A percentile compares a stretch with the other conserved stretches of the same genome.
Evolutionary conservation across 768 basidiomycete genomes (phyloP).

Genomic region (Pseudohyphozyma bogoriensis): DNA sequence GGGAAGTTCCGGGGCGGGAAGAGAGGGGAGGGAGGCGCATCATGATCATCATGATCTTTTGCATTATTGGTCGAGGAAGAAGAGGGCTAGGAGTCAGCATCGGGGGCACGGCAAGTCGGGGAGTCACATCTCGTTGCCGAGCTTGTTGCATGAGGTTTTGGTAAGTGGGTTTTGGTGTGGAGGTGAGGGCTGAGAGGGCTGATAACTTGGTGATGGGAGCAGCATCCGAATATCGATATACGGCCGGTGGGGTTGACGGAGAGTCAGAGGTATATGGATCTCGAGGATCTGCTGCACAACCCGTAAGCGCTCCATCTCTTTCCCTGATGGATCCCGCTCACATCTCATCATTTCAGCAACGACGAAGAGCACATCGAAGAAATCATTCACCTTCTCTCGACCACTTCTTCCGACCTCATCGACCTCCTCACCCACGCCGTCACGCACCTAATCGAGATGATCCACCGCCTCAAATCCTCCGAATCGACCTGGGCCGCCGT

Average conservation of each 20-base stretch:
- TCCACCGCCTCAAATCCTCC: conserved; percentile 21
- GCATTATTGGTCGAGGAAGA: neutral
- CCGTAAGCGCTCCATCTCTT: neutral
- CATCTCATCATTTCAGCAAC: neutral
- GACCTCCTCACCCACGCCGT: neutral
- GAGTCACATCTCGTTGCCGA: conserved; percentile 11
- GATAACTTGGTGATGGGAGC: too few species aligned
- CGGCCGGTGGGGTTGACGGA: conserved; percentile 21
- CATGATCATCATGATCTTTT: neutral
- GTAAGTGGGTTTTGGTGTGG: too few species aligned
- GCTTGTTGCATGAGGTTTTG: conserved; percentile 24
- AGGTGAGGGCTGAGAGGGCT: too few species aligned
- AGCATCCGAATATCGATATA: conserved; percentile 21
- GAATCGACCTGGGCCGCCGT: conserved; percentile 3
- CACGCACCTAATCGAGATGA: conserved; percentile 14
- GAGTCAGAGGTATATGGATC: conserved; percentile 12
- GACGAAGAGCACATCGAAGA: conserved; percentile 28
- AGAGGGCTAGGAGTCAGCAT: neutral
- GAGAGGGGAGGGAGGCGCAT: neutral
- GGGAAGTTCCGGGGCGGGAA: neutral
- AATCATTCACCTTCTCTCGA: conserved; percentile 13
- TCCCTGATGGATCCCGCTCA: neutral
- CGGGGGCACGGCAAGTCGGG: neutral
- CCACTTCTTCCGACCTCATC: conserved; percentile 7
- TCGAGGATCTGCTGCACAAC: conserved; percentile 11